A percentile compares a stretch with the other conserved stretches of the same genome.
These are phyloP conservation scores for Gigaspora rosea DNA, from an alignment of 192 early-diverging fungal species.

Conservation along the genomic window DNA sequence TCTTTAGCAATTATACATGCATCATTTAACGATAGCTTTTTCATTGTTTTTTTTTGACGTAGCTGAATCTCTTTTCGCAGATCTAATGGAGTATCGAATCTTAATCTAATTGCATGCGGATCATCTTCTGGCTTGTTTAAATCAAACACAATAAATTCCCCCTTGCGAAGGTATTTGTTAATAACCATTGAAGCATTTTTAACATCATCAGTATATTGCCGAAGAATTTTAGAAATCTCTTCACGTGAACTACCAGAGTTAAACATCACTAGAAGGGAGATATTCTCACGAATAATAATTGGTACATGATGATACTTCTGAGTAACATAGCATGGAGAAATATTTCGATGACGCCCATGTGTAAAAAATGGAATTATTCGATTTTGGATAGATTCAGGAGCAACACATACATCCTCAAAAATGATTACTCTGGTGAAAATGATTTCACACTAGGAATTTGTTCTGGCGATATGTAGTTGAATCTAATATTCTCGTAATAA, in stretches of 20 bases:
- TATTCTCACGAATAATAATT: not conserved
- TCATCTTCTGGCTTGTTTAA: too few relatives aligned
- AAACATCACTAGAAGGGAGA: not conserved
- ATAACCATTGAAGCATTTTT: not conserved
- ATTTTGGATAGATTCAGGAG: not conserved
- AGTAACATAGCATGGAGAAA: not conserved
- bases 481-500: conserved; percentile 10
- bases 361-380: conserved; percentile 3
- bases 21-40: too few relatives aligned
- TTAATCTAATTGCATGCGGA: too few relatives aligned
- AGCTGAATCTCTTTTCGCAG: too few relatives aligned
- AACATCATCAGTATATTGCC: conserved; percentile 13
- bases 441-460: too few relatives aligned
- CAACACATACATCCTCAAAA: conserved; percentile 5
- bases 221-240: too few relatives aligned
- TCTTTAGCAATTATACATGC: too few relatives aligned
- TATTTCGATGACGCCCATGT: conserved; percentile 6
- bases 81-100: too few relatives aligned
- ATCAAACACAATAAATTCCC: not conserved
- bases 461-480: conserved; percentile 6
- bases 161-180: not conserved
- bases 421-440: not conserved
- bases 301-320: not conserved
- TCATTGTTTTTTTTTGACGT: too few relatives aligned
- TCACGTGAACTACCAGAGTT: too few relatives aligned